Percentiles rank a stretch among this genome's conserved stretches.
These are phyloP conservation scores for Tetrapisispora namnaoensis DNA, from an alignment of 805 yeast species.

Conservation along the genomic window DNA sequence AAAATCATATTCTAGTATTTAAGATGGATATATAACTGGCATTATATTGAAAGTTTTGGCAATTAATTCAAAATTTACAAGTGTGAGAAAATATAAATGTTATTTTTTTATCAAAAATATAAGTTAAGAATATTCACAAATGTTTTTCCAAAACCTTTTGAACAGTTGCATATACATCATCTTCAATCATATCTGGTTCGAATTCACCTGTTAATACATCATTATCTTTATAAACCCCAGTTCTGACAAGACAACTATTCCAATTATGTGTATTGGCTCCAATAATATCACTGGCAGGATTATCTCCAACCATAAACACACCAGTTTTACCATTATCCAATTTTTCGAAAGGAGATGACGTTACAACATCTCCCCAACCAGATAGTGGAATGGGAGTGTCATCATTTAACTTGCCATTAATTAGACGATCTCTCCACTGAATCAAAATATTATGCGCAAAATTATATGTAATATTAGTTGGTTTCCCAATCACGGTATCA, in stretches of 20 bases:
- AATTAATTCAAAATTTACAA: too few relatives aligned
- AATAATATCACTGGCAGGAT: slow-evolving; percentile 83
- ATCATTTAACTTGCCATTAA: slow-evolving; percentile 9
- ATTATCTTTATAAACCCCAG: slow-evolving; percentile 74
- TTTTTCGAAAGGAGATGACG: slow-evolving; percentile 34
- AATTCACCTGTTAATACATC: slow-evolving; percentile 31
- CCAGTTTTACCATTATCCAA: slow-evolving; percentile 11
- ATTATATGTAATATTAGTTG: slow-evolving; percentile 67
- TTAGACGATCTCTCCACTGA: slow-evolving; percentile 36
- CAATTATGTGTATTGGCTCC: slow-evolving; percentile 88
- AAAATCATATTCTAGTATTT: too few relatives aligned
- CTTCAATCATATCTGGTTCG: slow-evolving; percentile 40
- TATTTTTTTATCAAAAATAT: neutral
- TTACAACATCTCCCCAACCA: slow-evolving; percentile 34
- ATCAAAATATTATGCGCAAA: slow-evolving; percentile 68
- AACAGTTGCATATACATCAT: slow-evolving; percentile 47
- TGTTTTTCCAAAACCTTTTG: slow-evolving; percentile 15
- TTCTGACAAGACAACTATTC: slow-evolving; percentile 73
- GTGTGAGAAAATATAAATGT: too few relatives aligned
- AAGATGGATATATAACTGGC: too few relatives aligned
- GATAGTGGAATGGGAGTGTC: slow-evolving; percentile 31
- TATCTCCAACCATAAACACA: slow-evolving; percentile 96
- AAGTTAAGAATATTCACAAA: neutral
- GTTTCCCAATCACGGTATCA: slow-evolving; percentile 68
- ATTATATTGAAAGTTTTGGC: too few relatives aligned